Conservation (phyloP, 176 grass and related monocot species). For the Oryza officinalis region DNA sequence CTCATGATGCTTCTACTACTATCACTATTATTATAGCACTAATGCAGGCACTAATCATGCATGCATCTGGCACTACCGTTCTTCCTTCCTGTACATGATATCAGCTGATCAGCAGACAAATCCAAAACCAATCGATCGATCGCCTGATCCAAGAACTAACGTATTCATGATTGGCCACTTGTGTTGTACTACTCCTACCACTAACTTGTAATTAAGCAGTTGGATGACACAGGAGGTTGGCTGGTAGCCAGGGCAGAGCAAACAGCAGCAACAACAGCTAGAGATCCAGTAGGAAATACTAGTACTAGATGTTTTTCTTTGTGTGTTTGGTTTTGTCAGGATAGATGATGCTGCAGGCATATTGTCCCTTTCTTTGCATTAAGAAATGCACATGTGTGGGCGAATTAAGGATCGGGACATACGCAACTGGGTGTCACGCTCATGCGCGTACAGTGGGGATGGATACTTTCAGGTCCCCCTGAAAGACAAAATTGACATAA, state of each 20-base stretch:
- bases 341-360: not conserved
- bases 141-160: not conserved
- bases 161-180: not conserved
- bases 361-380: not conserved
- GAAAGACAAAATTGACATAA: not conserved
- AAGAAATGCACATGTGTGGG: not conserved
- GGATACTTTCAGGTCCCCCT: not conserved
- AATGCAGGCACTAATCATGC: not conserved
- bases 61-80: not conserved
- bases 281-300: no score
- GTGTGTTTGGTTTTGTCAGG: not conserved
- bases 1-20: not conserved
- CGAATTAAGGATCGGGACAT: not conserved
- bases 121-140: not conserved
- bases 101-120: not conserved
- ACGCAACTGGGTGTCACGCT: not conserved
- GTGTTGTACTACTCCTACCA: not conserved
- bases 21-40: not conserved
- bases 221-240: not conserved
- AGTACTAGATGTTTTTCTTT: not conserved
- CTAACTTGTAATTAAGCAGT: not conserved
- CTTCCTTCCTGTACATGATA: not conserved
- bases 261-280: not conserved
- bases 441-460: not conserved
- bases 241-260: not conserved